These are phyloP conservation scores for Aspergillus luchuensis DNA, from an alignment of 2,329 filamentous ascomycete genomes.

Conservation along the genomic window DNA sequence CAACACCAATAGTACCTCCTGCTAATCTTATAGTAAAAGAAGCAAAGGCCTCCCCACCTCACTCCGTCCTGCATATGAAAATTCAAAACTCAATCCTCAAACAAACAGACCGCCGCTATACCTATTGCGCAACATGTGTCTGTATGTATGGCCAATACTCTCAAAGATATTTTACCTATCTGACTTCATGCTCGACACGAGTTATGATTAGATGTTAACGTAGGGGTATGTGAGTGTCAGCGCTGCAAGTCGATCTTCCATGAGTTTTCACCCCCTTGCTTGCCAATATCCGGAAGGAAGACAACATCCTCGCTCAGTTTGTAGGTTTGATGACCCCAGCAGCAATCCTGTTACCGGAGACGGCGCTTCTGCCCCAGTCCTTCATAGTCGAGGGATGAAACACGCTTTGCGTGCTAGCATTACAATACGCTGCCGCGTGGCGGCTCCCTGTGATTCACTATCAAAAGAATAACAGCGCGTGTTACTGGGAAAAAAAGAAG, in stretches of 20 bases:
- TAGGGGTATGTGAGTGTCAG: not conserved
- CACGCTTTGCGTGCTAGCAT: slow-evolving; percentile 67
- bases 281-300: slow-evolving; percentile 50
- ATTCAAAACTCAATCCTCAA: not conserved
- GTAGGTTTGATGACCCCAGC: slow-evolving; percentile 52
- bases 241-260: slow-evolving; percentile 38
- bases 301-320: slow-evolving; percentile 54
- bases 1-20: not conserved
- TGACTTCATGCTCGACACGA: too few species aligned
- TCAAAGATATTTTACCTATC: too few species aligned
- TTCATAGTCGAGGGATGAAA: slow-evolving; percentile 62
- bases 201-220: not conserved
- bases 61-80: not conserved
- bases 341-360: slow-evolving; percentile 56
- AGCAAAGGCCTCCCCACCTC: not conserved
- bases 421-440: slow-evolving; percentile 78
- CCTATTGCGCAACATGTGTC: not conserved
- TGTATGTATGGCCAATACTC: too few species aligned
- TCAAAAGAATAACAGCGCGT: slow-evolving; percentile 84
- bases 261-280: slow-evolving; percentile 56
- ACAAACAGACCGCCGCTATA: not conserved
- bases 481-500: slow-evolving; percentile 60
- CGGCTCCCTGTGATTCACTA: slow-evolving; percentile 76
- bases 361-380: slow-evolving; percentile 57
- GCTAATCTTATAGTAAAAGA: not conserved